Percentiles rank a stretch among this genome's conserved stretches.
These are phyloP conservation scores for Zygoascus sp. DNA, from an alignment of 1,139 yeast species.

Conservation along the genomic window DNA sequence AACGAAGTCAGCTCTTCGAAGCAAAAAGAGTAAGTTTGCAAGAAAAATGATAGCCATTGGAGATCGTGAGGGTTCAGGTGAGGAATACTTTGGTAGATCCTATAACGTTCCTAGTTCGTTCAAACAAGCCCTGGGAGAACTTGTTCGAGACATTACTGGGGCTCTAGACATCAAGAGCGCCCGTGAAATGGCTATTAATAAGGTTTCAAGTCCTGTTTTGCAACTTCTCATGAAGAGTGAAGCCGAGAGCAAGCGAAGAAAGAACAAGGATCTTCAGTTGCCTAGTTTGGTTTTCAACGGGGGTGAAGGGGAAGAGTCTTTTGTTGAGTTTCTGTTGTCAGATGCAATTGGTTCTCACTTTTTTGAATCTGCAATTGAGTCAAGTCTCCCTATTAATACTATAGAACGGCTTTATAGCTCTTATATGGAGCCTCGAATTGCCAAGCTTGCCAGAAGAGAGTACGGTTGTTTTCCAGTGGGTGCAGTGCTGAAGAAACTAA, in stretches of 20 bases:
- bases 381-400: conserved; percentile 54
- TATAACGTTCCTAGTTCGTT: conserved; percentile 74
- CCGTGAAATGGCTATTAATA: conserved; percentile 72
- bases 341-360: conserved; percentile 93
- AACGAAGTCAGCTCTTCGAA: conserved; percentile 66
- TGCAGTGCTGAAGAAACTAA: conserved; percentile 54
- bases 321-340: conserved; percentile 75
- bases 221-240: conserved; percentile 59
- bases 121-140: conserved; percentile 40
- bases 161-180: conserved; percentile 44
- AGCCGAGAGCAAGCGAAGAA: conserved; percentile 20
- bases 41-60: conserved; percentile 88
- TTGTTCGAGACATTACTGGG: conserved; percentile 35
- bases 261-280: conserved; percentile 17
- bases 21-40: conserved; percentile 83
- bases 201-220: conserved; percentile 81
- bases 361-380: conserved; percentile 61
- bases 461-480: conserved; percentile 84
- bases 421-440: conserved; percentile 70
- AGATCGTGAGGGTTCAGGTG: conserved; percentile 43
- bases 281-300: conserved; percentile 38
- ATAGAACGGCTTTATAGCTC: conserved; percentile 64
- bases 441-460: conserved; percentile 70
- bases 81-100: conserved; percentile 36
- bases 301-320: conserved; percentile 68